Base-by-base conservation (phyloP, 2,329 filamentous ascomycete species). In the Remersonia thermophila region DNA sequence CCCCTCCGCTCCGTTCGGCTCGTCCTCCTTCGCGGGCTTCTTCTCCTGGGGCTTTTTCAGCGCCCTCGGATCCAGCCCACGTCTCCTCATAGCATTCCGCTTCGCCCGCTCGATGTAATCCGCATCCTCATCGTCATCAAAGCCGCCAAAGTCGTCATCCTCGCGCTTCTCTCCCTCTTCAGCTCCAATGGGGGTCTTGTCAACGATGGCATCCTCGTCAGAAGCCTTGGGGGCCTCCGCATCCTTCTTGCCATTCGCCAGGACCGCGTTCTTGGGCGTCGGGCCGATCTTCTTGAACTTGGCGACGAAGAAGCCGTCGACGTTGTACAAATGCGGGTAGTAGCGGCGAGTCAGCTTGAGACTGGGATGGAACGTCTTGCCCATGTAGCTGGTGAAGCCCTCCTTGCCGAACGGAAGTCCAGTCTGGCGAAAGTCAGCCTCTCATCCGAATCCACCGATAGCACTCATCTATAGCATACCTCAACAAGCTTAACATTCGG, bases 291-390 rank as follows among this genome's bases (percentile, higher is more conserved):
- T 98, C 62, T 93, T 87, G 63, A 98, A 82, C 61, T 98, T 98
- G 53, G 86, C 84, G 43, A 98, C 91, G 57, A 86, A 98, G 77
- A 98, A 98, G 46, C 91, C 91, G 57, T 96, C 91, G 25, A 98
- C 86, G 46, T 95, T 94, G 66, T 91, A 85, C 14, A 81, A 73
- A 57, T 94, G 85, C 1, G 86, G 85, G 61, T 93, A 94, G 66
- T 85, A 94, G 38, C 87, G 70, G 46, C 84, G 69, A 12, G 86
- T 87, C 55, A 87, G 67, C 53, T 80, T 83, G 66, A 98, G 75
- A 47, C 75, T 82, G 5, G 81, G 71, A 55, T 93, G 82, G 62
- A 98, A 98, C 41, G 74, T 77, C 69, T 96, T 96, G 61, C 86
- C 83, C 67, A 82, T 82, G 62, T 80, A 95, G 57, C 73, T 82